A percentile compares a stretch with the other conserved stretches of the same genome.
Conservation (phyloP, 371 early-diverging fungal species). For the Rhizopus delemar region DNA sequence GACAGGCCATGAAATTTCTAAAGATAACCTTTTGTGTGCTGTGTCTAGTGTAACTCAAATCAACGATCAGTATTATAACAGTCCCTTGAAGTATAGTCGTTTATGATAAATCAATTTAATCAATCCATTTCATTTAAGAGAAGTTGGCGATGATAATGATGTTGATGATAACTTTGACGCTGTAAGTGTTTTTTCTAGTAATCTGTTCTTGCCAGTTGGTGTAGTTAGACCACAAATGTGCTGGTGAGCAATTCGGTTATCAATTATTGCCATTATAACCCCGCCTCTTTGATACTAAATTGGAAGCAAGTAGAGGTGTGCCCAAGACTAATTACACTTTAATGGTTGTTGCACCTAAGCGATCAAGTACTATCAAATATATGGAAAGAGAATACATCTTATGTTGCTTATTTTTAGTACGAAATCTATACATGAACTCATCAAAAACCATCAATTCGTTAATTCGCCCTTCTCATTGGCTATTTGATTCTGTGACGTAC, state of each 20-base stretch:
- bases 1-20: slow-evolving; percentile 83
- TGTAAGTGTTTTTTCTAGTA: slow-evolving; percentile 69
- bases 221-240: slow-evolving; percentile 96
- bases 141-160: slow-evolving; percentile 68
- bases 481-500: too few species aligned
- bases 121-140: slow-evolving; percentile 49
- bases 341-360: slow-evolving; percentile 86
- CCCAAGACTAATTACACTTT: slow-evolving; percentile 87
- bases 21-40: slow-evolving; percentile 85
- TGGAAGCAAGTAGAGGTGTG: slow-evolving; percentile 63
- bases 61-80: slow-evolving; percentile 75
- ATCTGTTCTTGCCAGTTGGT: slow-evolving; percentile 94
- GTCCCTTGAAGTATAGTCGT: slow-evolving; percentile 80
- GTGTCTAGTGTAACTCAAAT: slow-evolving; percentile 83
- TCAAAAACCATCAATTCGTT: too few species aligned
- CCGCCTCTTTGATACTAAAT: slow-evolving; percentile 70
- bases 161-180: slow-evolving; percentile 86
- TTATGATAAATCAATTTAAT: slow-evolving; percentile 69
- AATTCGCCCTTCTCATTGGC: too few species aligned
- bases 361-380: slow-evolving; percentile 65
- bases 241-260: slow-evolving; percentile 96
- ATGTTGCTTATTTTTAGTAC: not conserved
- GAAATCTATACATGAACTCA: not conserved
- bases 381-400: slow-evolving; percentile 57
- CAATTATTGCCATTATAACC: slow-evolving; percentile 80